phyloP scores from a whole-genome alignment of 768 basidiomycete species.

The Roridomyces roridus region DNA sequence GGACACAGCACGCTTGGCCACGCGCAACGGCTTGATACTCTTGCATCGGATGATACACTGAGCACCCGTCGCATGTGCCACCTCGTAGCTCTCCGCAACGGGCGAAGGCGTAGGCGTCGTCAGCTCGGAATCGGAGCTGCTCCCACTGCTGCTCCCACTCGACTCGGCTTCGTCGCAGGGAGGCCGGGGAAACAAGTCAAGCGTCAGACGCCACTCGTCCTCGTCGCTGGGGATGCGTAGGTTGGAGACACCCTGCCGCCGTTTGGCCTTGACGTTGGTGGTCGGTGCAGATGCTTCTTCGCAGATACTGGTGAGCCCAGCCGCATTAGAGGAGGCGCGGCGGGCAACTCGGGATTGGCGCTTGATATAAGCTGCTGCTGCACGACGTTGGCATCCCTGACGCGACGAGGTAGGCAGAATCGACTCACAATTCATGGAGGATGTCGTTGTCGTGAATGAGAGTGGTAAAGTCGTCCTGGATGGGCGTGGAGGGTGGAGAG shows the following conservation, averaged over 20 bases:
- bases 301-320: background rate
- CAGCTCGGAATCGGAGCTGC: background rate
- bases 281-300: background rate
- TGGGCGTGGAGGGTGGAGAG: too few species aligned
- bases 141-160: constrained; percentile 1
- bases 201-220: too few species aligned
- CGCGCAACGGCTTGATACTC: constrained; percentile 14
- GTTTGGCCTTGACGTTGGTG: constrained; percentile 16
- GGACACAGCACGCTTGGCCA: constrained; percentile 16
- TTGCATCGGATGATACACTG: constrained; percentile 13
- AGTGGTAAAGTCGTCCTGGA: background rate
- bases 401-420: background rate
- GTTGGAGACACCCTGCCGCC: constrained; percentile 19
- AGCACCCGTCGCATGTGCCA: background rate
- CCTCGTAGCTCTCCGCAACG: background rate
- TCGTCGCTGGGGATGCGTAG: constrained; percentile 13
- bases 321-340: background rate
- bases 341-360: constrained; percentile 17
- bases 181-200: background rate
- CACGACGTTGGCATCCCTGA: too few species aligned
- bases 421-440: background rate
- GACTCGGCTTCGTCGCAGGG: constrained; percentile 1
- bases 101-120: constrained; percentile 1
- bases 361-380: constrained; percentile 16
- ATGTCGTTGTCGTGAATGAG: background rate